These are phyloP conservation scores for Naegleria gruberi DNA, from an alignment of 208 protist genomes.

Conservation along the genomic window DNA sequence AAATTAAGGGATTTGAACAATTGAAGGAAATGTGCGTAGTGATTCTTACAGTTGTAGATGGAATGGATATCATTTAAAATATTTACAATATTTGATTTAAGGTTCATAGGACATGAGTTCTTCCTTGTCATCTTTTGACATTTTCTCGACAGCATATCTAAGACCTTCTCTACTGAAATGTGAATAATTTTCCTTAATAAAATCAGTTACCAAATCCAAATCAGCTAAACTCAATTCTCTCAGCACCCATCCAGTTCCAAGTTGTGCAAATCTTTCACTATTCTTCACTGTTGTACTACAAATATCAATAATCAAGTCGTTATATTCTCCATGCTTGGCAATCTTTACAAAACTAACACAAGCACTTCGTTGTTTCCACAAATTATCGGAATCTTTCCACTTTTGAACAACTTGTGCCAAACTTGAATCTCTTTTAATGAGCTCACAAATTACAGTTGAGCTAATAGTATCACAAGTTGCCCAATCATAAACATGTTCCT, in stretches of 20 bases:
- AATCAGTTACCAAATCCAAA: background rate
- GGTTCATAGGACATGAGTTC: too few relatives aligned
- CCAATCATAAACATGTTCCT: constrained; percentile 2
- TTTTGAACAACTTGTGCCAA: background rate
- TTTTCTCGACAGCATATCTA: constrained; percentile 17
- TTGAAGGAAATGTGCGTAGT: too few relatives aligned
- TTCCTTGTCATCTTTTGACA: too few relatives aligned
- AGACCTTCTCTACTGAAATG: background rate
- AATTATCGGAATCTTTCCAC: background rate
- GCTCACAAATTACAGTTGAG: background rate
- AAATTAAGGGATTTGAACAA: too few relatives aligned
- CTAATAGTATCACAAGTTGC: background rate
- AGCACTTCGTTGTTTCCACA: background rate
- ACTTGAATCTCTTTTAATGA: background rate
- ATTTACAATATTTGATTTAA: too few relatives aligned
- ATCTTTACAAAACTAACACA: constrained; percentile 13
- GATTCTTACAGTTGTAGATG: too few relatives aligned
- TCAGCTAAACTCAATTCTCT: background rate
- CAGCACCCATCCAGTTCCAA: background rate
- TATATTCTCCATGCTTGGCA: background rate
- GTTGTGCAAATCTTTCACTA: background rate
- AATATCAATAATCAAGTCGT: background rate
- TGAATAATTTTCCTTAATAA: background rate
- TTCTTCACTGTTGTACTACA: background rate
- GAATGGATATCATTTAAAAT: too few relatives aligned